These are phyloP conservation scores for Phytopythium sindhum DNA, from an alignment of 352 stramenopile genomes.

Conservation along the genomic window DNA sequence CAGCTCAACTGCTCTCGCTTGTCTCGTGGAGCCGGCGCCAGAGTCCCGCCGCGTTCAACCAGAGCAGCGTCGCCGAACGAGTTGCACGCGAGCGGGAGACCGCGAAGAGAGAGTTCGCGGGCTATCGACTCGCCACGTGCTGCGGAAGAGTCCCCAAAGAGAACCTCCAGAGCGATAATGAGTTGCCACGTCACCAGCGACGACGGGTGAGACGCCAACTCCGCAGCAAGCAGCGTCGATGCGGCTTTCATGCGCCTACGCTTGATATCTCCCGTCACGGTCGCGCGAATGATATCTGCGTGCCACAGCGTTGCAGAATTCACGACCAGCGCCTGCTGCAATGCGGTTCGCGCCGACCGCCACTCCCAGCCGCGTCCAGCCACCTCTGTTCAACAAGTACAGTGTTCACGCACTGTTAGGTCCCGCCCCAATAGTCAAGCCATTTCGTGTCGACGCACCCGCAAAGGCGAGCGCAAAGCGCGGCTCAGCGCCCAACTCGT, in stretches of 20 bases:
- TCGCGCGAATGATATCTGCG: conserved; percentile 28
- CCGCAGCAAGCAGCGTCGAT: conserved; percentile 28
- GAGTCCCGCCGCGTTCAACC: neutral
- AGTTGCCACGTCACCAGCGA: conserved; percentile 46
- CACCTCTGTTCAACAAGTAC: conserved; percentile 17
- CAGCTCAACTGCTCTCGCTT: conserved; percentile 3
- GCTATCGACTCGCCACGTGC: conserved; percentile 23
- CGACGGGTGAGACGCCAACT: conserved; percentile 32
- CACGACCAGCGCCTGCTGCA: conserved; percentile 29
- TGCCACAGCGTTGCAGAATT: conserved; percentile 20
- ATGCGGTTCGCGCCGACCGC: conserved; percentile 30
- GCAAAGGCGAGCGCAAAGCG: conserved; percentile 45
- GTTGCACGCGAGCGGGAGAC: conserved; percentile 29
- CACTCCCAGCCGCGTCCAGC: conserved; percentile 48
- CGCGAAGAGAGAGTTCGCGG: conserved; percentile 28
- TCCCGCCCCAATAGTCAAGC: neutral
- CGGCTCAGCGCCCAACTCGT: conserved; percentile 26
- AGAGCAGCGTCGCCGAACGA: conserved; percentile 23
- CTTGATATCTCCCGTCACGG: conserved; percentile 38
- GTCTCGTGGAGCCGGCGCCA: neutral
- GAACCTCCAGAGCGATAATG: conserved; percentile 44
- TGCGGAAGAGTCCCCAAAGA: conserved; percentile 36
- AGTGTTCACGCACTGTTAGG: neutral
- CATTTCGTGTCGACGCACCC: conserved; percentile 17
- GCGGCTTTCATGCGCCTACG: conserved; percentile 38